Conservation (phyloP, 305 asterid species). For the Solanum aculeatissimum region DNA sequence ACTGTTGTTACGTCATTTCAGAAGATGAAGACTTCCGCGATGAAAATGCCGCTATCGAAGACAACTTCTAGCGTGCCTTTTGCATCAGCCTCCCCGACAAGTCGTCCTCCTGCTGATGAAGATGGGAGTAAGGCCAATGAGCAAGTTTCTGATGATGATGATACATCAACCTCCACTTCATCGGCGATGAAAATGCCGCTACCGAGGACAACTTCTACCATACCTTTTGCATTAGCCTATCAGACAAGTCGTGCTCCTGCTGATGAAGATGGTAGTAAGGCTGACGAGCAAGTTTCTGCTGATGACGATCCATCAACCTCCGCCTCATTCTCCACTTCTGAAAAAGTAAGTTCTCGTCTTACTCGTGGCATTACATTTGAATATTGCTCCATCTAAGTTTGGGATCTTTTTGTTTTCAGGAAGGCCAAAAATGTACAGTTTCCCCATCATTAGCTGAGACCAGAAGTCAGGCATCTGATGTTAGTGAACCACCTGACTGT, state of each 20-base stretch:
- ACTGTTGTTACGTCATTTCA: neutral
- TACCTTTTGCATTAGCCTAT: neutral
- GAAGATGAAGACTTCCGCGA: neutral
- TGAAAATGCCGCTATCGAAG: neutral
- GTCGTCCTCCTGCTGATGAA: neutral
- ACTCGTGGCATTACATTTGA: neutral
- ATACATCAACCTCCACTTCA: neutral
- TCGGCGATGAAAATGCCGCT: neutral
- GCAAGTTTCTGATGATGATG: neutral
- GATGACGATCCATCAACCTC: neutral
- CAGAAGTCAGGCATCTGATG: neutral
- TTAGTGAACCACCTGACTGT: neutral
- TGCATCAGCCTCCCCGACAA: neutral
- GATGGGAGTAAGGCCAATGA: neutral
- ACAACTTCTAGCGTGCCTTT: neutral
- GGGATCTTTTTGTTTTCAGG: neutral
- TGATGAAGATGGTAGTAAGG: neutral
- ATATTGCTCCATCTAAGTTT: neutral
- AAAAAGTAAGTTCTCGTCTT: neutral
- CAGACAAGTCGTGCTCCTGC: neutral
- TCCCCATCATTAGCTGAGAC: neutral
- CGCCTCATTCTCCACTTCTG: neutral
- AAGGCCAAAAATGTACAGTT: neutral
- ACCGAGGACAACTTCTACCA: neutral
- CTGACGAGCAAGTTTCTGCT: neutral